A percentile compares a stretch with the other conserved stretches of the same genome.
These are phyloP conservation scores for Apiospora koreana DNA, from an alignment of 2,329 filamentous ascomycete species.

Conservation along the genomic window DNA sequence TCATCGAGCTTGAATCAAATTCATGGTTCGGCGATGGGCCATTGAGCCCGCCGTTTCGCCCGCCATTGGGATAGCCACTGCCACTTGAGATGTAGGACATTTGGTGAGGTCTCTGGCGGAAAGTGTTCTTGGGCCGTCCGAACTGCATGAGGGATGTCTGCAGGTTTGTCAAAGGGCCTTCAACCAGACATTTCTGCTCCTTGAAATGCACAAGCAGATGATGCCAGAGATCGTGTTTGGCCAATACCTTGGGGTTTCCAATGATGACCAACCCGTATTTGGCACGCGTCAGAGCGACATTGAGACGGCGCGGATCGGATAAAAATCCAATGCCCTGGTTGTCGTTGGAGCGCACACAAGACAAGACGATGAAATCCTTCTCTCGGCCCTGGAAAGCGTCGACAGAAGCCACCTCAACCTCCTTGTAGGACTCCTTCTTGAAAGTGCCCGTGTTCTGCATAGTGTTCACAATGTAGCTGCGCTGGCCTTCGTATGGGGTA, in stretches of 20 bases:
- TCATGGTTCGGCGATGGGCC: slow-evolving; percentile 48
- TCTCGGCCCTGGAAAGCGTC: slow-evolving; percentile 99
- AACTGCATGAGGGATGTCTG: slow-evolving; percentile 95
- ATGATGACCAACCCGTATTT: slow-evolving; percentile 97
- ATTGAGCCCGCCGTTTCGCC: slow-evolving; percentile 41
- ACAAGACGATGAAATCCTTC: slow-evolving; percentile 98
- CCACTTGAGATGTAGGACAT: slow-evolving; percentile 65
- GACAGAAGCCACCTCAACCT: slow-evolving; percentile 96
- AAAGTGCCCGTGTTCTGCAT: slow-evolving; percentile 98
- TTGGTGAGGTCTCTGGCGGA: slow-evolving; percentile 79
- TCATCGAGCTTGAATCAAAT: slow-evolving; percentile 80
- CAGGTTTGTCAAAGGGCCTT: slow-evolving; percentile 93
- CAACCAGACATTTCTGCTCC: slow-evolving; percentile 92
- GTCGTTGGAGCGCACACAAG: slow-evolving; percentile 97
- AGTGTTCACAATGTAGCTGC: slow-evolving; percentile 97
- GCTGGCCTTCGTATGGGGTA: slow-evolving; percentile 96
- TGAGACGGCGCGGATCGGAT: slow-evolving; percentile 94
- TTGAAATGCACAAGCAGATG: slow-evolving; percentile 95
- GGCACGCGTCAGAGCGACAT: slow-evolving; percentile 93
- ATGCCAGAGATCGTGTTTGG: slow-evolving; percentile 98
- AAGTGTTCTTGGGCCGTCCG: slow-evolving; percentile 87
- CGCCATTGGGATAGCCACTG: slow-evolving; percentile 33
- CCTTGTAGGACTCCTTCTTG: slow-evolving; percentile 98
- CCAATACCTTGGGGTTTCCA: slow-evolving; percentile 94
- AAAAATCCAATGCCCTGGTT: slow-evolving; percentile 99